Evolutionary conservation across 2,329 filamentous ascomycete genomes (phyloP).

Genomic region (Chaetomium olivaceum): DNA sequence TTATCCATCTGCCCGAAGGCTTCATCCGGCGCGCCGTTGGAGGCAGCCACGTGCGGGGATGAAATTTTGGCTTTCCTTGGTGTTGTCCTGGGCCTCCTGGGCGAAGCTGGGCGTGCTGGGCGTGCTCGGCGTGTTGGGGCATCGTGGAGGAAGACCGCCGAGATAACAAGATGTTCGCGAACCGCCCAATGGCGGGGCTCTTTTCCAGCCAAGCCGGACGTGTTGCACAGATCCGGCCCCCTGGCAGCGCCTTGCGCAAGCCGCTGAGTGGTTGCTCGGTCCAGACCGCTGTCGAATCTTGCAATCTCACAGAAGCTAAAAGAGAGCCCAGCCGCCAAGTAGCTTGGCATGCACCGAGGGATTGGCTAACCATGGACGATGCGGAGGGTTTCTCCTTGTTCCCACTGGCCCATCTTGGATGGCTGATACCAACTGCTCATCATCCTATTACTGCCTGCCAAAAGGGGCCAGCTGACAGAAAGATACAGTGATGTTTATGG

Average conservation of each 20-base stretch:
- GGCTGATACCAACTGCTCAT: slow-evolving; percentile 1
- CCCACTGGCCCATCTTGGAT: slow-evolving; percentile 22
- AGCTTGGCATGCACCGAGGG: slow-evolving; percentile 28
- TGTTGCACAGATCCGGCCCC: slow-evolving; percentile 32
- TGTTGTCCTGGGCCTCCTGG: slow-evolving; percentile 12
- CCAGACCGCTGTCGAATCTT: slow-evolving; percentile 25
- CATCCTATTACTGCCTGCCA: background rate
- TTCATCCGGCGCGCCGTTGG: slow-evolving; percentile 31
- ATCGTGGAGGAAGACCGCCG: slow-evolving; percentile 10
- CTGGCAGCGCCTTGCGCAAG: slow-evolving; percentile 21
- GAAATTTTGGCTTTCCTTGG: slow-evolving; percentile 21
- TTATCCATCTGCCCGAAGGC: slow-evolving; percentile 33
- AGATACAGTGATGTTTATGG: background rate
- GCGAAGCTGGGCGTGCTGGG: slow-evolving; percentile 15
- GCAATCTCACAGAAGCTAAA: slow-evolving; percentile 10
- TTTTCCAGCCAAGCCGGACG: slow-evolving; percentile 31
- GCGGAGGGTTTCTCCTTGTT: slow-evolving; percentile 11
- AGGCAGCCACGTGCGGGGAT: slow-evolving; percentile 33
- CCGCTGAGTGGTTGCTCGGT: slow-evolving; percentile 15
- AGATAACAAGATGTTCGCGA: slow-evolving; percentile 11
- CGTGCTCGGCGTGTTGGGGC: slow-evolving; percentile 19
- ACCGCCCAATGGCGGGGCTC: slow-evolving; percentile 23
- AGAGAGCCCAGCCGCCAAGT: slow-evolving; percentile 10
- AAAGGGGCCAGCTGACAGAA: background rate
- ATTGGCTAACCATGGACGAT: slow-evolving; percentile 20